These are phyloP conservation scores for Periconia sp. DNA, from an alignment of 2,329 filamentous ascomycete genomes.

Conservation along the genomic window DNA sequence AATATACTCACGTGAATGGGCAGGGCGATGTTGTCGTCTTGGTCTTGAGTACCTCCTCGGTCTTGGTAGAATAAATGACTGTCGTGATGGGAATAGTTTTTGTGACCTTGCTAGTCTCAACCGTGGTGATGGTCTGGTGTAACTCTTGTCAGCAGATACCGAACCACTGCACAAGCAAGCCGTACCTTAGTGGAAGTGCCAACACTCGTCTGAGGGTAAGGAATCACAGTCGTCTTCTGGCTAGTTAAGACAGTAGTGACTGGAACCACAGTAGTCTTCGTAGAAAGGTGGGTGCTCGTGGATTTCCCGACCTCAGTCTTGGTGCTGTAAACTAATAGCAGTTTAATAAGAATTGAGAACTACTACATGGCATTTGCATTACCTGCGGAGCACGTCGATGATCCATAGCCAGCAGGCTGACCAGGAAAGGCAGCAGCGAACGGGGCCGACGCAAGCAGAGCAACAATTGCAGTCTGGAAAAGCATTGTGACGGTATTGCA, in stretches of 20 bases:
- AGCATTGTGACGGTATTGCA: conserved; percentile 34
- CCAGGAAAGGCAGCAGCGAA: conserved; percentile 20
- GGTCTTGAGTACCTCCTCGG: conserved; percentile 16
- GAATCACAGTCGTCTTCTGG: conserved; percentile 12
- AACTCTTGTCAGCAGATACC: neutral
- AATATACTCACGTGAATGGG: conserved; percentile 22
- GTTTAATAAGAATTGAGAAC: neutral
- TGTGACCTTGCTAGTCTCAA: conserved; percentile 16
- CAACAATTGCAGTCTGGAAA: conserved; percentile 20
- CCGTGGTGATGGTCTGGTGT: neutral
- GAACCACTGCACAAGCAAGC: neutral
- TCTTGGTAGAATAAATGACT: conserved; percentile 19
- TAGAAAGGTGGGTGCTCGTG: conserved; percentile 19
- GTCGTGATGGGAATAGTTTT: conserved; percentile 22
- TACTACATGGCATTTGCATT: neutral
- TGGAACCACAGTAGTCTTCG: conserved; percentile 24
- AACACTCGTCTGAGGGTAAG: conserved; percentile 17
- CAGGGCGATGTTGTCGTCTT: conserved; percentile 17
- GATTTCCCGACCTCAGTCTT: conserved; percentile 13
- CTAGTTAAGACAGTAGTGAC: conserved; percentile 18
- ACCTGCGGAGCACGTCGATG: conserved; percentile 29
- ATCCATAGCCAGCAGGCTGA: conserved; percentile 9
- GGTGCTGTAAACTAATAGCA: conserved; percentile 17
- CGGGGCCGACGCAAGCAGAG: conserved; percentile 23
- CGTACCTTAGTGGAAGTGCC: conserved; percentile 11